Percentiles rank a stretch among this genome's conserved stretches.
Evolutionary conservation across 805 yeast genomes (phyloP).

Genomic region (Candida yuanshanica): DNA sequence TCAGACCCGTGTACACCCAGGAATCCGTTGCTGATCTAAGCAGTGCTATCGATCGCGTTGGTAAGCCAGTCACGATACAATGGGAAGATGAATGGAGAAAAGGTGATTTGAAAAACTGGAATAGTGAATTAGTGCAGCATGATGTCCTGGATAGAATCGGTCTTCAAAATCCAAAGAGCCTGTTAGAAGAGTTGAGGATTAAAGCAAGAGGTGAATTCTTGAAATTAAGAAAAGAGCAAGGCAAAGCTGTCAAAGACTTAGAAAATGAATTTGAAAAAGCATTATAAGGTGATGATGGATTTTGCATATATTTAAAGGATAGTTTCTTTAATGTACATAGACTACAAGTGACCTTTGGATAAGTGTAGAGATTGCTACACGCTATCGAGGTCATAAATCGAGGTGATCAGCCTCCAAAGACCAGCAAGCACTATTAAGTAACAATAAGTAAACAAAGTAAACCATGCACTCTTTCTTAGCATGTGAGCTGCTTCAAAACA

Average conservation of each 20-base stretch:
- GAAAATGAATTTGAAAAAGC: neutral
- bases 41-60: conserved; percentile 60
- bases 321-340: neutral
- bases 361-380: too few relatives aligned
- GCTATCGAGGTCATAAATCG: too few relatives aligned
- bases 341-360: too few relatives aligned
- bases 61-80: conserved; percentile 37
- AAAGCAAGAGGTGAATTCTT: conserved; percentile 24
- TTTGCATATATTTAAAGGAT: neutral
- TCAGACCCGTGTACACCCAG: conserved; percentile 83
- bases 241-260: neutral
- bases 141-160: conserved; percentile 44
- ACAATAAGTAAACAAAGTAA: too few relatives aligned
- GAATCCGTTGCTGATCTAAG: conserved; percentile 86
- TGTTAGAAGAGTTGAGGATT: conserved; percentile 51
- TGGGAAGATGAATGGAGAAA: conserved; percentile 90
- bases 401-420: too few relatives aligned
- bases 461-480: too few relatives aligned
- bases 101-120: conserved; percentile 78
- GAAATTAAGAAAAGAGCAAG: conserved; percentile 4
- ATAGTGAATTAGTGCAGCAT: conserved; percentile 51
- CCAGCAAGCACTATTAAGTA: too few relatives aligned
- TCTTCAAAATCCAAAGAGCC: conserved; percentile 62
- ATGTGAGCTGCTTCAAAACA: too few relatives aligned
- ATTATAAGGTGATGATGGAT: neutral